phyloP scores from a whole-genome alignment of 2,329 filamentous ascomycete species.

The Cryphonectria japonica region DNA sequence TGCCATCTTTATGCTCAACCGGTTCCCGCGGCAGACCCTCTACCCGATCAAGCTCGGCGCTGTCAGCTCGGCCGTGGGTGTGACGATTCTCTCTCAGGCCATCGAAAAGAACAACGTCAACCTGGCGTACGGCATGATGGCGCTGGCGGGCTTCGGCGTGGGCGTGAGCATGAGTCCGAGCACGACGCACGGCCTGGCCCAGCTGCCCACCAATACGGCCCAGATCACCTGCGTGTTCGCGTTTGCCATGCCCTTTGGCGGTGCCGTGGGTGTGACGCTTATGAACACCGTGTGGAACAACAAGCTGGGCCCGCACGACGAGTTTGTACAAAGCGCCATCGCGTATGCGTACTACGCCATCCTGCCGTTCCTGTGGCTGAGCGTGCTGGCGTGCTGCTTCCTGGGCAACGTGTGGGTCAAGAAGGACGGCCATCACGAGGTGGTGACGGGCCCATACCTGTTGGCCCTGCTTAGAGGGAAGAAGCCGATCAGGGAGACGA shows the following conservation, averaged over 20 bases:
- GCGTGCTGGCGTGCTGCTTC: constrained; percentile 35
- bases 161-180: constrained; percentile 67
- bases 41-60: constrained; percentile 60
- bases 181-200: constrained; percentile 64
- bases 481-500: constrained; percentile 29
- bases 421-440: constrained; percentile 34
- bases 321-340: constrained; percentile 51
- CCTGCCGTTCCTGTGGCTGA: constrained; percentile 57
- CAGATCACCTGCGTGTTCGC: constrained; percentile 63
- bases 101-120: constrained; percentile 51
- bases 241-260: constrained; percentile 65
- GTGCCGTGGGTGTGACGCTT: constrained; percentile 66
- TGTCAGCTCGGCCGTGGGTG: constrained; percentile 59
- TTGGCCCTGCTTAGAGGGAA: constrained; percentile 31
- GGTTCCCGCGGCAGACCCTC: constrained; percentile 65
- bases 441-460: constrained; percentile 33
- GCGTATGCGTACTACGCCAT: constrained; percentile 68
- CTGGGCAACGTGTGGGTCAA: constrained; percentile 42
- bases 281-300: constrained; percentile 75
- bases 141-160: constrained; percentile 63
- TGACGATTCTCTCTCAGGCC: constrained; percentile 62
- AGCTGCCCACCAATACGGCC: constrained; percentile 61
- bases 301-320: constrained; percentile 32
- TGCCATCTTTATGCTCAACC: constrained; percentile 63
- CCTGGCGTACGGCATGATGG: constrained; percentile 69